phyloP scores from a whole-genome alignment of 352 stramenopile species.

The Globisporangium yorkense region DNA sequence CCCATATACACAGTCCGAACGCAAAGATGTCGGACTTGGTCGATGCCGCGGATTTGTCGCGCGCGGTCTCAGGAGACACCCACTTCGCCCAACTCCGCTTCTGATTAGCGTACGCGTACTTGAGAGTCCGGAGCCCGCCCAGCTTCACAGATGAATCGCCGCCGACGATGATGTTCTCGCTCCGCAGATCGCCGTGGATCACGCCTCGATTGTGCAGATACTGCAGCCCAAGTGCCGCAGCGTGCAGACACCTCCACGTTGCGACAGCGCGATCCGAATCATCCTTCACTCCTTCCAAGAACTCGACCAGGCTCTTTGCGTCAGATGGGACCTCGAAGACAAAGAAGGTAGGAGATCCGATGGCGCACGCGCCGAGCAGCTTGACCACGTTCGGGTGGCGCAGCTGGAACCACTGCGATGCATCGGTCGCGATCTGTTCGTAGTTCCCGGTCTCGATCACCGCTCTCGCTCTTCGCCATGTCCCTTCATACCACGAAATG shows the following conservation, averaged over 20 bases:
- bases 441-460: background rate
- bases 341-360: background rate
- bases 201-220: conserved; percentile 22
- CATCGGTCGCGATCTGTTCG: background rate
- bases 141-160: conserved; percentile 11
- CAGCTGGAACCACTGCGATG: conserved; percentile 2
- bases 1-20: conserved; percentile 19
- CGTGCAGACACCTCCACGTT: conserved; percentile 14
- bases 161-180: conserved; percentile 8
- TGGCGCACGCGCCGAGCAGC: conserved; percentile 2
- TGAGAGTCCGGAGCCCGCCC: background rate
- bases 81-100: no score
- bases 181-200: conserved; percentile 12
- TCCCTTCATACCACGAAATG: background rate
- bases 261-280: background rate
- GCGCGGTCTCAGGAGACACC: background rate
- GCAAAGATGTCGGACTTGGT: conserved; percentile 22
- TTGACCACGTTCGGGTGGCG: conserved; percentile 8
- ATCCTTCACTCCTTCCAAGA: background rate
- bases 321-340: conserved; percentile 1
- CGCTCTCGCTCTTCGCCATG: conserved; percentile 4
- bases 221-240: conserved; percentile 19
- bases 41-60: background rate
- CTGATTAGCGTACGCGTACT: no score
- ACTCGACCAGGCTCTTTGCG: background rate